Conservation (phyloP, 768 basidiomycete genomes). For the Tubosaeta sp. region DNA sequence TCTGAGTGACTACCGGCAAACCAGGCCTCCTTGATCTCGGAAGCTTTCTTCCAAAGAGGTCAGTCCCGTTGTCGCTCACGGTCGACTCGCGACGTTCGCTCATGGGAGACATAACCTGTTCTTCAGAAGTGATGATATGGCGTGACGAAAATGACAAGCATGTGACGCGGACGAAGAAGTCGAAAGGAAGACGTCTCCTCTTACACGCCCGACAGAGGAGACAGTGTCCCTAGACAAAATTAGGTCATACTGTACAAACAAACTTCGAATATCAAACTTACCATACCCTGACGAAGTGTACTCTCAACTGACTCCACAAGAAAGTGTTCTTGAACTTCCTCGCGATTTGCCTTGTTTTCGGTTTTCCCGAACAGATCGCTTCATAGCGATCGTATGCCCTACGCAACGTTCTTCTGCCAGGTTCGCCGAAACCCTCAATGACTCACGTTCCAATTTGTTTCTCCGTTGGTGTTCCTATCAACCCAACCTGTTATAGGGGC, state of each 20-base stretch:
- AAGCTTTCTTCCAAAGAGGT: too few species aligned
- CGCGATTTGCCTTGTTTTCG: constrained; percentile 16
- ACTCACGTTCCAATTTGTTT: constrained; percentile 31
- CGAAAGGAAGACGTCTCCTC: constrained; percentile 43
- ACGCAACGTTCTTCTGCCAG: neutral
- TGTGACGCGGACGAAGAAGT: constrained; percentile 54
- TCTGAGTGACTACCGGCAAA: constrained; percentile 48
- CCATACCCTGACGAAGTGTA: constrained; percentile 55
- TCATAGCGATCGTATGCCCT: constrained; percentile 18
- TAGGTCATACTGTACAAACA: neutral
- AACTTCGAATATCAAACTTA: constrained; percentile 17
- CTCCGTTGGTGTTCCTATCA: constrained; percentile 28
- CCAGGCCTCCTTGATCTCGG: too few species aligned
- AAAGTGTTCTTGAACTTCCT: constrained; percentile 43
- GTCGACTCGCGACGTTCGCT: too few species aligned
- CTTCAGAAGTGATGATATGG: too few species aligned
- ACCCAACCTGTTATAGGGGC: constrained; percentile 25
- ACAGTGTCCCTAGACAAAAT: constrained; percentile 53
- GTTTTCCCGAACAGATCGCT: constrained; percentile 14
- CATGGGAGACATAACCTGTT: too few species aligned
- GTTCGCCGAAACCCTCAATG: neutral
- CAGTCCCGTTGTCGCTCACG: too few species aligned
- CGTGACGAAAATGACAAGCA: constrained; percentile 61
- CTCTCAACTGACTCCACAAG: constrained; percentile 37
- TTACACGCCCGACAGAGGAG: constrained; percentile 54